phyloP scores from a whole-genome alignment of 345 rosid genomes.

The Cardiospermum halicacabum region DNA sequence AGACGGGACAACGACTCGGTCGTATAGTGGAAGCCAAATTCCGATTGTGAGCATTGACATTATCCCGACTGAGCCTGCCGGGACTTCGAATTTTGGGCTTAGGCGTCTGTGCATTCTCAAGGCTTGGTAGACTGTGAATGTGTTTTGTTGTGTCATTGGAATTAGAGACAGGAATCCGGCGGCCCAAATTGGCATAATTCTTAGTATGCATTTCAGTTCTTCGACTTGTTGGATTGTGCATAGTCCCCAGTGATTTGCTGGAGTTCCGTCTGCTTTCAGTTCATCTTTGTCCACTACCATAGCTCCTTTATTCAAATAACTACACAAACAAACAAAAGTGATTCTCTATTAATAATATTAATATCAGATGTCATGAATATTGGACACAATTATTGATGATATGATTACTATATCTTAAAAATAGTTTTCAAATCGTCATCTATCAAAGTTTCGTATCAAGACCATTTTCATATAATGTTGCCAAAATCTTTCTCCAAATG shows the following conservation, averaged over 20 bases:
- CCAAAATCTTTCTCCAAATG: too few species aligned
- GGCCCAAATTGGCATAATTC: constrained; percentile 52
- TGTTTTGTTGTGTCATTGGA: constrained; percentile 38
- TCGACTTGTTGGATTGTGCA: constrained; percentile 67
- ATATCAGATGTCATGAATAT: not conserved
- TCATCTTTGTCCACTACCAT: constrained; percentile 46
- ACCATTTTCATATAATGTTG: too few species aligned
- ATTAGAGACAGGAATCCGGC: constrained; percentile 39
- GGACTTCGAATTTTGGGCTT: constrained; percentile 52
- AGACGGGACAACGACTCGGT: constrained; percentile 40
- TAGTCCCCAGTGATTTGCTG: constrained; percentile 38
- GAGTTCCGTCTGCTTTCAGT: constrained; percentile 36
- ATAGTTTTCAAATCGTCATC: too few species aligned
- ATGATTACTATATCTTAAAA: too few species aligned
- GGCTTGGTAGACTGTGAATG: constrained; percentile 50
- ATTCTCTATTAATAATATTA: not conserved
- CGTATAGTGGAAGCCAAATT: constrained; percentile 65
- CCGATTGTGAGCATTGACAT: constrained; percentile 45
- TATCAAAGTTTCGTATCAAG: too few species aligned
- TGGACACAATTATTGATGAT: not conserved
- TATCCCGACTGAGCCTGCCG: constrained; percentile 37
- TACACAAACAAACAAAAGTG: constrained; percentile 9
- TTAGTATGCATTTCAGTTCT: constrained; percentile 58
- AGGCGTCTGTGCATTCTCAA: constrained; percentile 53
- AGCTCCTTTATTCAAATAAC: constrained; percentile 69